Conservation (phyloP, 1,139 yeast species). For the Suhomyces kunorum region DNA sequence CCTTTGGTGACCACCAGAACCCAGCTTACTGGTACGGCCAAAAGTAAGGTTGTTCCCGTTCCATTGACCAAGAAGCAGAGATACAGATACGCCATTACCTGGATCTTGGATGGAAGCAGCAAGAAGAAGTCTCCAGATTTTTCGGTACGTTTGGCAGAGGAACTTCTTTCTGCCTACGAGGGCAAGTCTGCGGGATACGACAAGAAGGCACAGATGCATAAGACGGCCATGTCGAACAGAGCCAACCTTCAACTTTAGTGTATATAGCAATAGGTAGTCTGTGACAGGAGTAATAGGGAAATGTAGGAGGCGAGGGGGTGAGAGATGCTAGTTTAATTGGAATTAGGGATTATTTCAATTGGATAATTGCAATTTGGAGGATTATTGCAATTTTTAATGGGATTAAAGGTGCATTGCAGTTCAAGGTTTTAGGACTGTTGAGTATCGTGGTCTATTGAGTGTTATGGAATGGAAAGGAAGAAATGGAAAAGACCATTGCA, state of each 20-base stretch:
- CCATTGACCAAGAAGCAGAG: constrained; percentile 85
- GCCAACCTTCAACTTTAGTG: constrained; percentile 56
- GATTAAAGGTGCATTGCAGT: too few relatives aligned
- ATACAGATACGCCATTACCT: constrained; percentile 78
- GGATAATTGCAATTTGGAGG: background rate
- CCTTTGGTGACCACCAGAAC: constrained; percentile 83
- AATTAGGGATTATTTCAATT: background rate
- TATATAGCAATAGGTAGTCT: constrained; percentile 6
- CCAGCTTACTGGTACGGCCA: constrained; percentile 82
- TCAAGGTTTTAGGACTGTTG: too few relatives aligned
- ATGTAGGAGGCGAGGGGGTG: background rate
- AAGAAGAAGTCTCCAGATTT: constrained; percentile 79
- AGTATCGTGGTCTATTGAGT: too few relatives aligned
- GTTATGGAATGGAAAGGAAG: too few relatives aligned
- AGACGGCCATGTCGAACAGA: constrained; percentile 80
- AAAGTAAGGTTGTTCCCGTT: constrained; percentile 75
- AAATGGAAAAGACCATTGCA: too few relatives aligned
- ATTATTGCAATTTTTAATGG: too few relatives aligned
- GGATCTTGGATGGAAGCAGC: constrained; percentile 86
- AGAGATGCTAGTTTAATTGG: too few relatives aligned
- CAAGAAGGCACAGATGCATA: constrained; percentile 80
- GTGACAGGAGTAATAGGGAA: background rate
- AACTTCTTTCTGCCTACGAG: constrained; percentile 70
- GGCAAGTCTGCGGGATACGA: constrained; percentile 86
- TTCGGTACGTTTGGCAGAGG: constrained; percentile 89